Percentiles rank a stretch among this genome's conserved stretches.
These are phyloP conservation scores for Schwanniomyces occidentalis DNA, from an alignment of 805 yeast genomes.

Conservation along the genomic window DNA sequence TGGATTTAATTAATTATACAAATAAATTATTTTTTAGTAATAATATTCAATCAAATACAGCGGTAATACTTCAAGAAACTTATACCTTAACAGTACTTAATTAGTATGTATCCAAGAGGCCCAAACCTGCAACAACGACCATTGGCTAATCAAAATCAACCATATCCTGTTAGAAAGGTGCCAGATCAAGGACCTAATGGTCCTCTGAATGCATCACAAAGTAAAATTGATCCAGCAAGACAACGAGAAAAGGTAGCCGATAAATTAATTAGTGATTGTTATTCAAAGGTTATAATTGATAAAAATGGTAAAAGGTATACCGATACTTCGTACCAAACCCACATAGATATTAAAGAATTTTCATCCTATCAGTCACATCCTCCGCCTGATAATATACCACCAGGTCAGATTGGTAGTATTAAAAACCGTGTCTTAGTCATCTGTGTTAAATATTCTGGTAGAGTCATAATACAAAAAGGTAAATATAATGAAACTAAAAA, in stretches of 20 bases:
- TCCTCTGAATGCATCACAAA: too few species aligned
- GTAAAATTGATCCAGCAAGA: constrained; percentile 1
- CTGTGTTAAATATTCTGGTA: constrained; percentile 64
- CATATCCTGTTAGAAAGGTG: too few species aligned
- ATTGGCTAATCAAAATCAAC: background rate
- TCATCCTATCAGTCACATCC: constrained; percentile 64
- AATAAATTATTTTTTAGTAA: background rate
- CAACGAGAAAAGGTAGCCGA: constrained; percentile 25
- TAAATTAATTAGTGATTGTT: constrained; percentile 38
- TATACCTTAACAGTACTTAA: background rate
- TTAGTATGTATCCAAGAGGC: constrained; percentile 12
- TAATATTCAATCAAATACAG: background rate
- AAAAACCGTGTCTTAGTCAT: constrained; percentile 64
- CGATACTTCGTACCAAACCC: constrained; percentile 63
- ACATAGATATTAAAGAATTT: constrained; percentile 73
- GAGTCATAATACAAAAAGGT: constrained; percentile 79
- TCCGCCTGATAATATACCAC: constrained; percentile 61
- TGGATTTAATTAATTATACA: background rate
- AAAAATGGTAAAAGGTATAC: constrained; percentile 20
- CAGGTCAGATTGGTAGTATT: constrained; percentile 30
- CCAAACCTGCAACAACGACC: constrained; percentile 7
- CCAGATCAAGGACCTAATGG: too few species aligned
- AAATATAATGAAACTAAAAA: constrained; percentile 70
- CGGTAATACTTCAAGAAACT: background rate
- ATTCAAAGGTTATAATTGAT: constrained; percentile 29